phyloP scores from a whole-genome alignment of 148 eudicot genomes.

The Cornus controversa region DNA sequence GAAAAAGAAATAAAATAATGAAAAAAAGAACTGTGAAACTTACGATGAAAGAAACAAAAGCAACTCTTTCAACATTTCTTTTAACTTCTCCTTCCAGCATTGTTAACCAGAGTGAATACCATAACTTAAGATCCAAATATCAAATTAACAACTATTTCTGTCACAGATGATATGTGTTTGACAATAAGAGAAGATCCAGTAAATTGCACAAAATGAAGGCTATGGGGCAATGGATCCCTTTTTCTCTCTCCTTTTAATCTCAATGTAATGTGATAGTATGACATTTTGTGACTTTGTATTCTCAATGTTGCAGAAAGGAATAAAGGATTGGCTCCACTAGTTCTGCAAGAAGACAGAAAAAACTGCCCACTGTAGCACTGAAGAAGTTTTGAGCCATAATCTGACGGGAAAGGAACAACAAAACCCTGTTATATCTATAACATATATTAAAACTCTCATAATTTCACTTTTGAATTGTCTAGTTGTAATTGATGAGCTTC shows the following conservation, averaged over 20 bases:
- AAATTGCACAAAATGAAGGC: neutral
- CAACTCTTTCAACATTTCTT: neutral
- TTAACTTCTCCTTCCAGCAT: neutral
- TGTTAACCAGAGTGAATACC: too few relatives aligned
- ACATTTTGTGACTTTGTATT: neutral
- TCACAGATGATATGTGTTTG: neutral
- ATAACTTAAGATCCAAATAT: neutral
- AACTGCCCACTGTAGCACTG: neutral
- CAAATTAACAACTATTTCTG: too few relatives aligned
- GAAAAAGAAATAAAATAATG: too few relatives aligned
- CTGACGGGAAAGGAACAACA: too few relatives aligned
- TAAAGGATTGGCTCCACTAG: neutral
- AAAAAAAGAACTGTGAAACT: too few relatives aligned
- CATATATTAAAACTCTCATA: too few relatives aligned
- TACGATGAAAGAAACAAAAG: neutral
- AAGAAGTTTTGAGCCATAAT: too few relatives aligned
- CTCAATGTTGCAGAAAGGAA: neutral
- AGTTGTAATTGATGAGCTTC: too few relatives aligned
- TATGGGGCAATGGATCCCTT: neutral
- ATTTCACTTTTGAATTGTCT: too few relatives aligned
- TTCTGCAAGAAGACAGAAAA: neutral
- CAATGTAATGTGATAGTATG: neutral
- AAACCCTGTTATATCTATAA: too few relatives aligned
- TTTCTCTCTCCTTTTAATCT: neutral
- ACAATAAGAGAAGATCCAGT: neutral